A percentile compares a stretch with the other conserved stretches of the same genome.
Conservation (phyloP, 768 basidiomycete species). For the Calocybe cyanea region DNA sequence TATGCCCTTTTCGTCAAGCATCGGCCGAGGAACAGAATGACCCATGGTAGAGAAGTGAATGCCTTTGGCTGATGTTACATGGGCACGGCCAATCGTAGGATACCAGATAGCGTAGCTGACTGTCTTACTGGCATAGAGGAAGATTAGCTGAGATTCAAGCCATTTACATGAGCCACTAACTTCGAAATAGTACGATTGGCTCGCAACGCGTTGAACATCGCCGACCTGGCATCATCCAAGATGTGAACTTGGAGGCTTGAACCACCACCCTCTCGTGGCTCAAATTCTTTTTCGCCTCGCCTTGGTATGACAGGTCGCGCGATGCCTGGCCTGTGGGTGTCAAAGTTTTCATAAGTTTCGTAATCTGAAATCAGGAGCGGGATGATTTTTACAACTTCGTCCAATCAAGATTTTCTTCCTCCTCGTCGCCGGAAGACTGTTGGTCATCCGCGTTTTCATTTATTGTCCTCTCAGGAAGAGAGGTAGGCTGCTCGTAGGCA, state of each 20-base stretch:
- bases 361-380: background rate
- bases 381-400: slow-evolving; percentile 61
- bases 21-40: slow-evolving; percentile 59
- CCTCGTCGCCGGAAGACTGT: slow-evolving; percentile 63
- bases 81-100: slow-evolving; percentile 56
- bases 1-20: slow-evolving; percentile 27
- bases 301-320: slow-evolving; percentile 81
- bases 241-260: slow-evolving; percentile 79
- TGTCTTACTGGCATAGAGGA: slow-evolving; percentile 49
- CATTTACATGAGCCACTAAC: slow-evolving; percentile 29
- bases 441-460: slow-evolving; percentile 34
- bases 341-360: slow-evolving; percentile 11
- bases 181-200: slow-evolving; percentile 72
- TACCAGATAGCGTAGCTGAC: slow-evolving; percentile 83
- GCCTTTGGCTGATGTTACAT: slow-evolving; percentile 75
- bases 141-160: background rate
- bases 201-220: slow-evolving; percentile 83
- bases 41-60: slow-evolving; percentile 81
- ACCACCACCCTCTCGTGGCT: slow-evolving; percentile 65
- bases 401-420: slow-evolving; percentile 72
- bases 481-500: slow-evolving; percentile 22
- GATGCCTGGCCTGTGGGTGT: slow-evolving; percentile 29
- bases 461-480: slow-evolving; percentile 16
- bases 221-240: slow-evolving; percentile 72
- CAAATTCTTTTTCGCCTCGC: slow-evolving; percentile 97